These are phyloP conservation scores for Iris macrosiphon DNA, from an alignment of 106 monocot species.

Conservation along the genomic window DNA sequence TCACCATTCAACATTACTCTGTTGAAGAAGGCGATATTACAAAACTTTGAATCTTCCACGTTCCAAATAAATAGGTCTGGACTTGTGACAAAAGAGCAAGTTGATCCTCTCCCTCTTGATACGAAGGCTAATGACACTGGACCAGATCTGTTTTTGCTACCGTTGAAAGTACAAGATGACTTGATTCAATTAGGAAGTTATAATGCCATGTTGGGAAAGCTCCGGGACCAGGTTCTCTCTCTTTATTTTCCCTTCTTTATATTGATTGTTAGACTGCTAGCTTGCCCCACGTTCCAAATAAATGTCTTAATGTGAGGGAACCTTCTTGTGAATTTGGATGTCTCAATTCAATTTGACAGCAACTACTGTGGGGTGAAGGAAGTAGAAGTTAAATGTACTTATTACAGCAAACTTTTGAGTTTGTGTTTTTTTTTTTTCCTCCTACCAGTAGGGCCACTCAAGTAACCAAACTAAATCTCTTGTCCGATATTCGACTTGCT, in stretches of 20 bases:
- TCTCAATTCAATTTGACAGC: too few species aligned
- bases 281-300: background rate
- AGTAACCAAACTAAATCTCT: background rate
- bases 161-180: conserved; percentile 37
- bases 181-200: conserved; percentile 36
- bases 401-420: too few species aligned
- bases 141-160: conserved; percentile 60
- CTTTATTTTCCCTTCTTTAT: background rate
- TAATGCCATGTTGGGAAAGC: conserved; percentile 34
- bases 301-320: too few species aligned
- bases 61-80: conserved; percentile 21
- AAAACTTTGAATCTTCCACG: conserved; percentile 51
- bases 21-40: conserved; percentile 39
- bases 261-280: background rate
- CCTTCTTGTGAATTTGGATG: too few species aligned
- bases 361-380: background rate
- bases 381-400: background rate
- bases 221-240: conserved; percentile 50
- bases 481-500: background rate
- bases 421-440: too few species aligned
- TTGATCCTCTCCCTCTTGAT: conserved; percentile 13
- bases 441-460: background rate
- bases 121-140: conserved; percentile 9
- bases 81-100: conserved; percentile 6
- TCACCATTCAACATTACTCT: conserved; percentile 37